These are phyloP conservation scores for Coemansia sp. DNA, from an alignment of 192 early-diverging fungal species.

Conservation along the genomic window DNA sequence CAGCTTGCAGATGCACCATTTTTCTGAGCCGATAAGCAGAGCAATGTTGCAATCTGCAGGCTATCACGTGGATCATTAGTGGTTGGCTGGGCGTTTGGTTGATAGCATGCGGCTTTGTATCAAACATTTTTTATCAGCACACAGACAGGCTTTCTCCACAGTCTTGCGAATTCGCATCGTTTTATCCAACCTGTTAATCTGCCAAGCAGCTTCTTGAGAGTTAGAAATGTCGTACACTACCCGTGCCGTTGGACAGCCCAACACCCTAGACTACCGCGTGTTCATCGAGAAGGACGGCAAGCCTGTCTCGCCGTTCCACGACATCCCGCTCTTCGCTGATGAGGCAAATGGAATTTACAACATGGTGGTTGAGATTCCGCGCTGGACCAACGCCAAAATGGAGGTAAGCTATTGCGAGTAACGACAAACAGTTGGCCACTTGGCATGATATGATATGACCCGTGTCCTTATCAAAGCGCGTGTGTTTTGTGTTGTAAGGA, in stretches of 20 bases:
- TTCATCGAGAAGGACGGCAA: slow-evolving; percentile 83
- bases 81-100: background rate
- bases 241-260: slow-evolving; percentile 80
- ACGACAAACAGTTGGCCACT: background rate
- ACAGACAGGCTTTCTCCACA: no score
- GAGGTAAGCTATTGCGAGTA: slow-evolving; percentile 54
- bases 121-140: no score
- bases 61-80: background rate
- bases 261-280: slow-evolving; percentile 84
- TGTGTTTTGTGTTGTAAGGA: no score
- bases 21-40: background rate
- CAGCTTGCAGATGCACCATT: background rate
- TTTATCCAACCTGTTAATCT: background rate
- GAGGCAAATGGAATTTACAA: slow-evolving; percentile 89
- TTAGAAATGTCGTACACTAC: slow-evolving; percentile 58
- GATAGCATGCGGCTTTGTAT: background rate
- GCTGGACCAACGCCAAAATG: slow-evolving; percentile 99
- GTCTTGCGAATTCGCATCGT: background rate
- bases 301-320: slow-evolving; percentile 93
- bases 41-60: background rate
- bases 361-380: slow-evolving; percentile 98
- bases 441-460: no score
- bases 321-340: slow-evolving; percentile 95
- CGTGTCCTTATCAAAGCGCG: no score
- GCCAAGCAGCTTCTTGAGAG: background rate